Evolutionary conservation across 2,329 filamentous ascomycete genomes (phyloP), one percentile per base, ranked within the genome.

Genomic region (Ceratocystis cubensis): DNA sequence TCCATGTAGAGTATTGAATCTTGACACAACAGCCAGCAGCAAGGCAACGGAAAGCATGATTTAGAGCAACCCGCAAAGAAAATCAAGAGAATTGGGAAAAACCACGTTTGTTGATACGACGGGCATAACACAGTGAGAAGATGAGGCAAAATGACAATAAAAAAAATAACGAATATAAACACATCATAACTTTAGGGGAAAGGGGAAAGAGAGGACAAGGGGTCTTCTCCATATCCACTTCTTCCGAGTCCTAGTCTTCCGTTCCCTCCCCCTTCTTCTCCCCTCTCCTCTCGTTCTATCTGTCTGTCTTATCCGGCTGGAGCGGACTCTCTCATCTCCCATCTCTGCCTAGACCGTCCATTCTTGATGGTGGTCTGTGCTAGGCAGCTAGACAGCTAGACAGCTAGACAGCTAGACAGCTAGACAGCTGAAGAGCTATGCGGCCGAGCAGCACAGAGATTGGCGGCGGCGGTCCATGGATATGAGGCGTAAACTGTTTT

Each of bases 251-350:
- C 8, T 48, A 57, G 56, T 8, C 48, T 53, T 17, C 56, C 17
- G 13, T 25, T 33, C 59, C 30, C n/a, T 59, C 3, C 15, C 56
- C 59, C 45, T 48, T 46, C 5, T 61, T 25, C 28, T 46, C 33
- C 56, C 30, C 56, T 37, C 56, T 33, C 56, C 15, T 25, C 13
- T 37, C 15, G 46, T 25, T 44, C 10, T 63, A 20, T 63, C 61
- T 63, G 15, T 63, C 25, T 61, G 50, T 63, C 41, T 46, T 50
- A 65, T 68, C 66, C 66, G 66, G 48, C 66, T 68, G 66, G 66
- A 37, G 61, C 66, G 66, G 66, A 68, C 64, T 68, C 66, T 68
- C 64, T 28, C 44, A 56, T 17, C 44, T 56, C 17, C 61, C 56
- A 22, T 50, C 64, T 53, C 41, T 46, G 17, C 13, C 30, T 25